Percentiles rank a stretch among this genome's conserved stretches.
These are phyloP conservation scores for Zymoseptoria ardabiliae DNA, from an alignment of 2,329 filamentous ascomycete genomes.

Conservation along the genomic window DNA sequence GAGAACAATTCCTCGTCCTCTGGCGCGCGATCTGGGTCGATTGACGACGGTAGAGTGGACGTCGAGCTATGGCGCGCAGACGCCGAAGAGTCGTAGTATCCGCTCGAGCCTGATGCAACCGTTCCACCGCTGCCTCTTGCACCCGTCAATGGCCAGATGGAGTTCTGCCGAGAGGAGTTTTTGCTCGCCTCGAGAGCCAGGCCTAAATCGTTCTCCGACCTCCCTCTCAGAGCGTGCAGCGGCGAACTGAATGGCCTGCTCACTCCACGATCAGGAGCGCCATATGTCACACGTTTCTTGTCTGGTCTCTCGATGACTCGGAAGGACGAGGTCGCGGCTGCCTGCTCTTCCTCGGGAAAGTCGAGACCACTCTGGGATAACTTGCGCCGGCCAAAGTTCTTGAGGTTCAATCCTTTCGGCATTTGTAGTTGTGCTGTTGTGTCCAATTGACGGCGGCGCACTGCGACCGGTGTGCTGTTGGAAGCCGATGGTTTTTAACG, in stretches of 20 bases:
- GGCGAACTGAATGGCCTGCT: conserved; percentile 30
- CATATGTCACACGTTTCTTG: conserved; percentile 33
- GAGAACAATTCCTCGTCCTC: conserved; percentile 31
- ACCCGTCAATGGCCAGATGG: conserved; percentile 26
- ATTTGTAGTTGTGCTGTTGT: conserved; percentile 28
- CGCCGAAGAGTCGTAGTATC: conserved; percentile 33
- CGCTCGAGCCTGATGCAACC: conserved; percentile 41
- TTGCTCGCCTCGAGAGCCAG: conserved; percentile 13
- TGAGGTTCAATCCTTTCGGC: conserved; percentile 49
- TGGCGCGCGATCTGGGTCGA: conserved; percentile 36
- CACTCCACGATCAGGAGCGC: conserved; percentile 28
- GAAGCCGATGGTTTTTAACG: conserved; percentile 1
- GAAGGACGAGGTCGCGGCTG: conserved; percentile 38
- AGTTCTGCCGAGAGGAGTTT: neutral
- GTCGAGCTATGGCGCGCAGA: conserved; percentile 49
- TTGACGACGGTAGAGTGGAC: conserved; percentile 49
- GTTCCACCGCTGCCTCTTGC: conserved; percentile 44
- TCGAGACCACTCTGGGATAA: conserved; percentile 49
- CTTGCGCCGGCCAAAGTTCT: conserved; percentile 46
- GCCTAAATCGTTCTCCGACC: conserved; percentile 28
- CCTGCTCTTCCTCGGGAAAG: conserved; percentile 26
- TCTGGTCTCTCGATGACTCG: conserved; percentile 47
- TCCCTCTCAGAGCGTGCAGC: conserved; percentile 26
- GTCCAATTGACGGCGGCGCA: conserved; percentile 3
- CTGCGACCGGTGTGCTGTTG: neutral